A percentile compares a stretch with the other conserved stretches of the same genome.
Conservation (phyloP, 495 filamentous ascomycete genomes). For the Aspergillus carlsbadensis region DNA sequence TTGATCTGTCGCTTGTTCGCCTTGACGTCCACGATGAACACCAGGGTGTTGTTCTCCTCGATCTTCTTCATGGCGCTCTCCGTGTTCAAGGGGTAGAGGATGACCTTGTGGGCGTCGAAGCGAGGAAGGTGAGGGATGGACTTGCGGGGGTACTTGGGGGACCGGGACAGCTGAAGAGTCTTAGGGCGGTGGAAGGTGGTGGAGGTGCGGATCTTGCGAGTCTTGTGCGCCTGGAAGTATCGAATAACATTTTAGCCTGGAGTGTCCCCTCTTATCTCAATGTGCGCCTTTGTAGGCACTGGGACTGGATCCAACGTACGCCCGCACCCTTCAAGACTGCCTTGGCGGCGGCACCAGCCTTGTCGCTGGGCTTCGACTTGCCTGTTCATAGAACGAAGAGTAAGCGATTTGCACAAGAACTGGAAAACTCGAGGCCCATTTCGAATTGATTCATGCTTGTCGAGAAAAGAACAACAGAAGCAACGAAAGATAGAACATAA, state of each 20-base stretch:
- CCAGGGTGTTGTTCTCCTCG: constrained; percentile 99
- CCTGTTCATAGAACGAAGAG: constrained; percentile 44
- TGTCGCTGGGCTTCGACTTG: constrained; percentile 68
- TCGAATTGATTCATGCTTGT: not conserved
- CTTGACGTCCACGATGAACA: constrained; percentile 98
- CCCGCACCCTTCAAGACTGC: constrained; percentile 87
- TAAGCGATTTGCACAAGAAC: constrained; percentile 9
- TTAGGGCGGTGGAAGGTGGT: constrained; percentile 98
- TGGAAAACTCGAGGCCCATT: not conserved
- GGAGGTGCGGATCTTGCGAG: constrained; percentile 84
- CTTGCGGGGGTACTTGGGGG: constrained; percentile 96
- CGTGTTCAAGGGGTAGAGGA: constrained; percentile 87
- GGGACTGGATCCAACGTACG: constrained; percentile 29
- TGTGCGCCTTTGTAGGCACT: not conserved
- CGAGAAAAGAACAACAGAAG: not conserved
- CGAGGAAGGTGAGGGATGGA: constrained; percentile 85
- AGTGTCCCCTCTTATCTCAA: not conserved
- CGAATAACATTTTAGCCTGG: constrained; percentile 25
- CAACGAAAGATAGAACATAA: not conserved
- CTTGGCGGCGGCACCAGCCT: constrained; percentile 91
- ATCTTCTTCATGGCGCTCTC: constrained; percentile 99
- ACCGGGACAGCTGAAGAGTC: constrained; percentile 85
- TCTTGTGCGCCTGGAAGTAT: constrained; percentile 70
- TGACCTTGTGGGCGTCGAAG: constrained; percentile 89
- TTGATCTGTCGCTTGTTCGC: constrained; percentile 99